Evolutionary conservation across 768 basidiomycete genomes (phyloP).

Genomic region (Pulveroboletus sp.): DNA sequence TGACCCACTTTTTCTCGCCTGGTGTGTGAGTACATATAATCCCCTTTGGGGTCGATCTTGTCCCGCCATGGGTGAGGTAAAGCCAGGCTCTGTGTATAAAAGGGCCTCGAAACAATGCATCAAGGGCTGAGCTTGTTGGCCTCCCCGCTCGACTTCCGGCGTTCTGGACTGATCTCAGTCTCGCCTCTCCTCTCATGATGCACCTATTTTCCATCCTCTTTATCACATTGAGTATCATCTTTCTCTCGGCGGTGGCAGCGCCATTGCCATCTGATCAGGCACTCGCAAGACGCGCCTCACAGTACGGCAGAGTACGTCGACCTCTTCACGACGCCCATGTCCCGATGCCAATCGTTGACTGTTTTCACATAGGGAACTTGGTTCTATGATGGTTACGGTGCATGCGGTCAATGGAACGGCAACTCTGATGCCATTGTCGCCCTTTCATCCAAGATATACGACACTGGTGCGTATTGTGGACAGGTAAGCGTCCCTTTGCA

Average conservation of each 20-base stretch:
- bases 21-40: constrained; percentile 20
- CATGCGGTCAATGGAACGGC: constrained; percentile 53
- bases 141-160: constrained; percentile 1
- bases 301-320: constrained; percentile 47
- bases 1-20: constrained; percentile 19
- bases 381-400: constrained; percentile 56
- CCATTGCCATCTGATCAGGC: constrained; percentile 25
- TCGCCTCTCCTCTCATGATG: constrained; percentile 11
- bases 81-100: constrained; percentile 23
- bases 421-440: constrained; percentile 57
- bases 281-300: constrained; percentile 47
- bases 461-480: constrained; percentile 51
- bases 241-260: constrained; percentile 41
- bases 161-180: background rate
- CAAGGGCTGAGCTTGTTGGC: background rate
- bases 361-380: constrained; percentile 52
- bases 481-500: constrained; percentile 40
- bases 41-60: constrained; percentile 30
- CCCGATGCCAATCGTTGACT: constrained; percentile 6
- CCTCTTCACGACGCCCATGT: background rate
- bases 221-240: constrained; percentile 38
- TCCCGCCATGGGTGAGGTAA: constrained; percentile 30
- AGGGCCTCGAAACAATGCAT: constrained; percentile 8
- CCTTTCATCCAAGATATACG: constrained; percentile 51
- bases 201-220: constrained; percentile 24